Percentiles rank a stretch among this genome's conserved stretches.
These are phyloP conservation scores for Bipolaris oryzae DNA, from an alignment of 2,329 filamentous ascomycete genomes.

Conservation along the genomic window DNA sequence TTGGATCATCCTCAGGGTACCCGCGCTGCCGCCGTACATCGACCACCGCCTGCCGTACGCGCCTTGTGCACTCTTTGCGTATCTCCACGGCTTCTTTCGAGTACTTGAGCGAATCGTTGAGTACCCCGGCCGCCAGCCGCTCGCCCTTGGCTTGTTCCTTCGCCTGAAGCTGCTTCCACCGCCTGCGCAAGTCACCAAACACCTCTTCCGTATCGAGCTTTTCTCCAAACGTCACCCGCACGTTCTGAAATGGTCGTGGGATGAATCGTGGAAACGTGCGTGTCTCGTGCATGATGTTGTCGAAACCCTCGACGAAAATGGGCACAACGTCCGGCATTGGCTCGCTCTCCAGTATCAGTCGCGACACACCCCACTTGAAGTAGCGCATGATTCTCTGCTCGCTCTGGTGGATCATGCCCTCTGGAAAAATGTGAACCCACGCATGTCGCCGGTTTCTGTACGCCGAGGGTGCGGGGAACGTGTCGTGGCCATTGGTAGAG, in stretches of 20 bases:
- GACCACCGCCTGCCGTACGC: slow-evolving; percentile 79
- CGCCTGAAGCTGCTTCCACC: slow-evolving; percentile 73
- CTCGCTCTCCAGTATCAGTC: slow-evolving; percentile 87
- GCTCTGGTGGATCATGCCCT: slow-evolving; percentile 92
- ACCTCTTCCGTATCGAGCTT: slow-evolving; percentile 72
- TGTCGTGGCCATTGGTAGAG: slow-evolving; percentile 70
- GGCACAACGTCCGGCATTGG: slow-evolving; percentile 88
- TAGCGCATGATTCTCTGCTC: slow-evolving; percentile 81
- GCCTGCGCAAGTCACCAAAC: slow-evolving; percentile 76
- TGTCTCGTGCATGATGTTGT: slow-evolving; percentile 85
- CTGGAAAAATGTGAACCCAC: slow-evolving; percentile 96
- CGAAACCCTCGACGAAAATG: slow-evolving; percentile 91
- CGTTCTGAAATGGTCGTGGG: slow-evolving; percentile 72
- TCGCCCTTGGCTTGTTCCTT: slow-evolving; percentile 55
- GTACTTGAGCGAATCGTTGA: slow-evolving; percentile 69
- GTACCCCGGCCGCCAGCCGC: slow-evolving; percentile 60
- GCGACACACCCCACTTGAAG: slow-evolving; percentile 96
- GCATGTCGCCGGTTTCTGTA: slow-evolving; percentile 72
- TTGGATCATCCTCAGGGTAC: slow-evolving; percentile 79
- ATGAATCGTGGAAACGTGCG: slow-evolving; percentile 79
- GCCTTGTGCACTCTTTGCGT: slow-evolving; percentile 78
- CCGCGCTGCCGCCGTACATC: slow-evolving; percentile 76
- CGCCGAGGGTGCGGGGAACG: slow-evolving; percentile 72
- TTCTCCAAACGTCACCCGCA: slow-evolving; percentile 80
- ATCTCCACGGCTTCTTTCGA: slow-evolving; percentile 76